These are phyloP conservation scores for Fragosphaeria purpurea DNA, from an alignment of 2,329 filamentous ascomycete species.

Conservation along the genomic window DNA sequence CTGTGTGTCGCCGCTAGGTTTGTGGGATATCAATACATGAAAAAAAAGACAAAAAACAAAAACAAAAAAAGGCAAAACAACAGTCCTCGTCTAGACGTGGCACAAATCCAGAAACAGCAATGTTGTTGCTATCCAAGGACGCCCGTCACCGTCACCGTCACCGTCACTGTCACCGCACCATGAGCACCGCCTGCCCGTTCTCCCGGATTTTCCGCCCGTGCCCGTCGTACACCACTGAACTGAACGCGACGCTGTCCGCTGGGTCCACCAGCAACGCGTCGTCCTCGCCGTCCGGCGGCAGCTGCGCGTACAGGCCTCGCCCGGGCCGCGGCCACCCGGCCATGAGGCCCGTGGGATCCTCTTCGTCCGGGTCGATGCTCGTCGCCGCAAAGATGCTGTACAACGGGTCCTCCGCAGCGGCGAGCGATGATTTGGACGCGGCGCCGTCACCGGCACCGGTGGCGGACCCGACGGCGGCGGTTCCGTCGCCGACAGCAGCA, in stretches of 20 bases:
- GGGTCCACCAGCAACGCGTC: slow-evolving; percentile 18
- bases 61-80: no score
- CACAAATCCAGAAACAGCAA: no score
- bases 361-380: slow-evolving; percentile 14
- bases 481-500: no score
- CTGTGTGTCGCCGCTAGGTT: no score
- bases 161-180: not conserved
- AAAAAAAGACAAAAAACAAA: no score
- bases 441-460: not conserved
- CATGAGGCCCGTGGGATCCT: slow-evolving; percentile 14
- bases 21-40: no score
- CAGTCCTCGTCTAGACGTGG: no score
- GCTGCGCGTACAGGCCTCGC: slow-evolving; percentile 14
- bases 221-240: slow-evolving; percentile 25
- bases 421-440: not conserved
- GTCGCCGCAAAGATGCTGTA: slow-evolving; percentile 10
- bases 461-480: not conserved
- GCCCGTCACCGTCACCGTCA: no score
- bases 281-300: slow-evolving; percentile 21
- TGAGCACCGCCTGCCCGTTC: slow-evolving; percentile 1
- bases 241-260: slow-evolving; percentile 26
- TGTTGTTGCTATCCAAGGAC: no score
- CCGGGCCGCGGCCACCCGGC: slow-evolving; percentile 13
- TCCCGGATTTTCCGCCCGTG: slow-evolving; percentile 16
- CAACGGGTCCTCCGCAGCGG: not conserved